A percentile compares a stretch with the other conserved stretches of the same genome.
phyloP scores from a whole-genome alignment of 768 basidiomycete genomes.

The Kwoniella europaea region DNA sequence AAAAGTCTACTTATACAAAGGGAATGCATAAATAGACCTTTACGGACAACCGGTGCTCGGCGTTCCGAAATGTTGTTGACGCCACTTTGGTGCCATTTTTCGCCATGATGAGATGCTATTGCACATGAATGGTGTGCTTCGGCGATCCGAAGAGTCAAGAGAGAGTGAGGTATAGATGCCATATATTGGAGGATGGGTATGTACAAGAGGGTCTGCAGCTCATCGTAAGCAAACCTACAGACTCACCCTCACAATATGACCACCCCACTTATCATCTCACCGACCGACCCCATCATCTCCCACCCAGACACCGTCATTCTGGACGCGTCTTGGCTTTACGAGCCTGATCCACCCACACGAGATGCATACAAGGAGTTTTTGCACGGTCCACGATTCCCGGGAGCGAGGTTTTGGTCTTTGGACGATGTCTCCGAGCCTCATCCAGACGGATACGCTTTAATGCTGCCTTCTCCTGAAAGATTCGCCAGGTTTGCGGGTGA shows the following conservation, averaged over 20 bases:
- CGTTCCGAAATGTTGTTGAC: slow-evolving; percentile 1
- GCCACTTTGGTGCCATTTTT: background rate
- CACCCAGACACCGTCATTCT: slow-evolving; percentile 60
- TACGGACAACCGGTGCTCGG: background rate
- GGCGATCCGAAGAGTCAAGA: background rate
- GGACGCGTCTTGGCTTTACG: slow-evolving; percentile 83
- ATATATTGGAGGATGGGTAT: too few species aligned
- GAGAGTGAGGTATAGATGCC: too few species aligned
- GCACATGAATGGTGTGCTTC: slow-evolving; percentile 1
- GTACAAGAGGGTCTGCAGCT: too few species aligned
- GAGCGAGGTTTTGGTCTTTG: slow-evolving; percentile 75
- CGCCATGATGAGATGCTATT: slow-evolving; percentile 3
- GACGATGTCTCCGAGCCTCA: slow-evolving; percentile 71
- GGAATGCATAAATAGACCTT: background rate
- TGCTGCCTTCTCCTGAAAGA: slow-evolving; percentile 76
- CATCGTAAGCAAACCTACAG: background rate
- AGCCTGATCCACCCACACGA: slow-evolving; percentile 78
- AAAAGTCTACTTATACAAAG: background rate
- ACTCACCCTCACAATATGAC: background rate
- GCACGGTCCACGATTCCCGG: slow-evolving; percentile 69
- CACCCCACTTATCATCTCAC: slow-evolving; percentile 9
- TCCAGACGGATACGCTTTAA: slow-evolving; percentile 82
- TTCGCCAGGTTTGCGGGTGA: slow-evolving; percentile 79
- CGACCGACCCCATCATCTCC: slow-evolving; percentile 12
- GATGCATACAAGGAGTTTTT: slow-evolving; percentile 71